Evolutionary conservation across 1,284 basidiomycete genomes (phyloP).

Genomic region (Pseudozyma tsukubaensis): DNA sequence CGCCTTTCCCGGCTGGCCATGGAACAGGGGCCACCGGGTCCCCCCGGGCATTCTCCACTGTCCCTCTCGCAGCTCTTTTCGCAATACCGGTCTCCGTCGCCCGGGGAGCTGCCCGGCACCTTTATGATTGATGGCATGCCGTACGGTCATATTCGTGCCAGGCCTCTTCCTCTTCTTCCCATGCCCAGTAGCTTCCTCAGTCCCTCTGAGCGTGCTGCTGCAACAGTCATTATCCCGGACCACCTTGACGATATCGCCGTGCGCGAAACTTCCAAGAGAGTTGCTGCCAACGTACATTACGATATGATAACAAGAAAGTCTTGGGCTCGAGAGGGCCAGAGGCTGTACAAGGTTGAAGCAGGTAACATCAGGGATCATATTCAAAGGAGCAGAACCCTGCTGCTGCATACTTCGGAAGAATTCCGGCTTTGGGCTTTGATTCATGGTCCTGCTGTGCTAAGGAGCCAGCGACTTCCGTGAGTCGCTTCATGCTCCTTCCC

Average conservation of each 20-base stretch:
- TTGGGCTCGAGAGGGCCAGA: constrained; percentile 1
- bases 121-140: background rate
- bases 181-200: background rate
- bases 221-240: background rate
- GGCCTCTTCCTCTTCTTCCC: background rate
- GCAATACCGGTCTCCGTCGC: background rate
- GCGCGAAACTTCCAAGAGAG: background rate
- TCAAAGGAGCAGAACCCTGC: background rate
- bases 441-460: background rate
- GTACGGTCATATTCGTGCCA: background rate
- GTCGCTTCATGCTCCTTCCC: background rate
- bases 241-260: background rate
- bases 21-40: too few species aligned
- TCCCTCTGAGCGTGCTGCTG: background rate
- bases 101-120: background rate
- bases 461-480: background rate
- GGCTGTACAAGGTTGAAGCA: constrained; percentile 12
- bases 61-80: background rate
- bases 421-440: constrained; percentile 5
- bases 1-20: too few species aligned
- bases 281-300: background rate
- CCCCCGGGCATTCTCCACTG: too few species aligned
- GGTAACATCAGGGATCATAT: constrained; percentile 6
- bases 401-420: constrained; percentile 22
- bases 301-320: background rate